Evolutionary conservation across 305 asterid genomes (phyloP).

Genomic region (Fraxinus ornus): DNA sequence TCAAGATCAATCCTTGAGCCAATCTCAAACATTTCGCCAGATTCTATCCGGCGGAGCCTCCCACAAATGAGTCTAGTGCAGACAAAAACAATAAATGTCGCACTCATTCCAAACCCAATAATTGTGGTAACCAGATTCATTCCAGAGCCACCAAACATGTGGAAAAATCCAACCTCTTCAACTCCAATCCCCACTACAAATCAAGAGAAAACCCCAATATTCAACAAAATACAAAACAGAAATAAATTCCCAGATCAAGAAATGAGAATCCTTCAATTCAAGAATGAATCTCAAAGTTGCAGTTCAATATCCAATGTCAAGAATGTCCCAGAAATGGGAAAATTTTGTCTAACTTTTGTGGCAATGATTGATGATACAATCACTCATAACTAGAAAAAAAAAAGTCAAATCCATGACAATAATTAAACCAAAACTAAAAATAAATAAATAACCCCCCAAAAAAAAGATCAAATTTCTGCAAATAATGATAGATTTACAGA

Average conservation of each 20-base stretch:
- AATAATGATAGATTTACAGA: slow-evolving; percentile 10
- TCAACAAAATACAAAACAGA: slow-evolving; percentile 17
- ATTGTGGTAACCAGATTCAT: slow-evolving; percentile 85
- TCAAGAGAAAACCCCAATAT: slow-evolving; percentile 12
- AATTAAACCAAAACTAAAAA: not conserved
- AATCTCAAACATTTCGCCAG: slow-evolving; percentile 67
- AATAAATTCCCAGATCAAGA: slow-evolving; percentile 44
- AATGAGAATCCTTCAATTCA: slow-evolving; percentile 27
- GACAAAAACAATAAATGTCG: slow-evolving; percentile 83
- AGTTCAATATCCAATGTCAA: slow-evolving; percentile 33
- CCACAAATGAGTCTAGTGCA: slow-evolving; percentile 82
- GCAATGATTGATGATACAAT: slow-evolving; percentile 30
- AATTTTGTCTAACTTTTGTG: not conserved
- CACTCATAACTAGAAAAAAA: slow-evolving; percentile 23
- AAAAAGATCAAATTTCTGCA: slow-evolving; percentile 27
- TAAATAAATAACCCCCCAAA: not conserved
- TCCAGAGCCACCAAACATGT: slow-evolving; percentile 57
- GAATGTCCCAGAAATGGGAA: slow-evolving; percentile 25
- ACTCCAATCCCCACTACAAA: slow-evolving; percentile 10
- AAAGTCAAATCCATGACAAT: slow-evolving; percentile 15
- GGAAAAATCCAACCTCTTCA: slow-evolving; percentile 29
- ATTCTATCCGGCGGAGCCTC: slow-evolving; percentile 59
- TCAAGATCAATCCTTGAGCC: slow-evolving; percentile 72
- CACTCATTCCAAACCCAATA: slow-evolving; percentile 94
- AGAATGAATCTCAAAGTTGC: slow-evolving; percentile 24